These are phyloP conservation scores for Achaetomiella virescens DNA, from an alignment of 495 filamentous ascomycete species.

Conservation along the genomic window DNA sequence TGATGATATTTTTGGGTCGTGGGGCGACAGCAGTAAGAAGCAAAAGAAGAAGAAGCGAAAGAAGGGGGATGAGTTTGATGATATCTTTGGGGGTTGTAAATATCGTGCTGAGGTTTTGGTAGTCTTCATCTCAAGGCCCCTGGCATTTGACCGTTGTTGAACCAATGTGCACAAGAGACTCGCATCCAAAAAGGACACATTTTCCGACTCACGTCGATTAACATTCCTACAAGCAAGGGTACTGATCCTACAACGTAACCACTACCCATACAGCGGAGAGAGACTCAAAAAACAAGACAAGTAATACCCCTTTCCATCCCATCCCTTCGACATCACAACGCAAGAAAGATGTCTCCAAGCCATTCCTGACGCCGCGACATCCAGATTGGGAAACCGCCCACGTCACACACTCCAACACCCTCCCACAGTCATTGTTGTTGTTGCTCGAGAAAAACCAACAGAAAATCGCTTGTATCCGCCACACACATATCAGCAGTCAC, in stretches of 20 bases:
- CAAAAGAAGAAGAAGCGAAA: constrained; percentile 26
- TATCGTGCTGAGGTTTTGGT: too few relatives aligned
- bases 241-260: too few relatives aligned
- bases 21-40: neutral
- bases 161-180: too few relatives aligned
- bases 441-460: neutral
- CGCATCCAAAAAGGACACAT: too few relatives aligned
- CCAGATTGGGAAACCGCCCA: constrained; percentile 6
- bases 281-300: neutral
- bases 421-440: neutral
- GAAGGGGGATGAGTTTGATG: constrained; percentile 29
- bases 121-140: too few relatives aligned
- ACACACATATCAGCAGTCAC: too few relatives aligned
- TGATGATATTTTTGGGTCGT: constrained; percentile 31
- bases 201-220: too few relatives aligned
- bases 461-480: neutral
- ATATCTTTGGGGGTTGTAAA: constrained; percentile 28
- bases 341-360: constrained; percentile 5
- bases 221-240: too few relatives aligned
- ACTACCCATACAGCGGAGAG: too few relatives aligned
- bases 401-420: neutral
- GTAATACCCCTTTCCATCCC: neutral
- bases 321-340: neutral
- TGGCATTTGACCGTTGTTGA: too few relatives aligned
- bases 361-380: constrained; percentile 15